Evolutionary conservation across 495 filamentous ascomycete species (phyloP), one percentile per base, ranked within the genome.

Genomic region (Neurospora sp.): DNA sequence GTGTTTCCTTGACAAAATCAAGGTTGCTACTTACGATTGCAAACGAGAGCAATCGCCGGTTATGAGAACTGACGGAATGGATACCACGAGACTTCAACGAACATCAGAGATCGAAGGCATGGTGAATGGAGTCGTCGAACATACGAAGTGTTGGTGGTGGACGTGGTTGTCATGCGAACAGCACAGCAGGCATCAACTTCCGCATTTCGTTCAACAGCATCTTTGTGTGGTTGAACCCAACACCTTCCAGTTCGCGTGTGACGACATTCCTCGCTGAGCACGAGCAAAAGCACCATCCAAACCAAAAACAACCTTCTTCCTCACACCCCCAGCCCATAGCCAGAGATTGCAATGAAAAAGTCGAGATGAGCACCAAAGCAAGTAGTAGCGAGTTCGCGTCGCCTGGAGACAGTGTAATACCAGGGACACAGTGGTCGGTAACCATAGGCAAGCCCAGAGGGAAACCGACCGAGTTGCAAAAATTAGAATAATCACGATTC

Each of bases 401-500:
- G 54, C 75, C 78, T 75, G 76, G 79, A 80, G 76, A 73, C 74
- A 81, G 80, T 80, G 80, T 76, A 74, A 78, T 76, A 77, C 79
- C 74, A 77, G 78, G 76, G 76, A 80, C 76, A 81, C 79, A 54
- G 76, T 80, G 76, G 71, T n/a, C 37, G 31, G 48, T 44, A 54
- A 71, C 48, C 75, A 73, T 79, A 73, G 71, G 80, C 80, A 79
- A 80, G 79, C 79, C 73, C 75, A 80, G 92, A 90, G 91, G 88
- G 83, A 77, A 82, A 80, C 73, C 81, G 76, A 76, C 81, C 90
- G 72, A 72, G 76, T 70, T 82, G 76, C 86, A 85, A 92, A 93
- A 92, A 93, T 92, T 85, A 87, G 89, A 88, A 88, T 92, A 93
- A 93, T 92, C 89, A 89, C 85, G 86, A 87, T 87, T 90, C 86